Evolutionary conservation across 2,329 filamentous ascomycete genomes (phyloP).

Genomic region (Aspergillus intermedius): DNA sequence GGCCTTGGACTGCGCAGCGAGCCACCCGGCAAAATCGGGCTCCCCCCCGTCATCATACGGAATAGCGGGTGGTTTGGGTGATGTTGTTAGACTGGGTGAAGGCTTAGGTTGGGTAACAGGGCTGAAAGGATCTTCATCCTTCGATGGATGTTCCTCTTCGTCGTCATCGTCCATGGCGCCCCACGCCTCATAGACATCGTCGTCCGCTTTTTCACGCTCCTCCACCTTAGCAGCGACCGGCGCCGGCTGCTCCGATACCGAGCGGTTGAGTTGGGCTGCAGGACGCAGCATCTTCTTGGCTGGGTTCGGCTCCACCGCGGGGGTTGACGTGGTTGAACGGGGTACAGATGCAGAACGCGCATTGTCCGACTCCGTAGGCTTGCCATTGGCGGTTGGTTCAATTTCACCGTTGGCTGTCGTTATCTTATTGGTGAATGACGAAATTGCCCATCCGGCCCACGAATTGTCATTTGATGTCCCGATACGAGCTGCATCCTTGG

Average conservation of each 20-base stretch:
- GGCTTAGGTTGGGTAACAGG: conserved; percentile 25
- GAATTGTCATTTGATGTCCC: conserved; percentile 65
- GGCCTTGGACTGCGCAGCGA: conserved; percentile 74
- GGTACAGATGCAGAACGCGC: conserved; percentile 46
- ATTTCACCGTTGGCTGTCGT: conserved; percentile 82
- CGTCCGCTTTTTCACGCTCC: conserved; percentile 48
- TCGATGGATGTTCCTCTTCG: conserved; percentile 39
- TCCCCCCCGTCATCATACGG: conserved; percentile 78
- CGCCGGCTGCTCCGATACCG: conserved; percentile 36
- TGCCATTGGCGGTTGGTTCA: conserved; percentile 50
- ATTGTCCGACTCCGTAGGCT: conserved; percentile 37
- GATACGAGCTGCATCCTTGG: conserved; percentile 60
- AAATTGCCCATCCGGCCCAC: conserved; percentile 98
- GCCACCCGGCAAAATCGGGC: conserved; percentile 92
- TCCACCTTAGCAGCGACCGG: conserved; percentile 39
- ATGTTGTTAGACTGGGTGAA: conserved; percentile 20
- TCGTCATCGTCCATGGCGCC: conserved; percentile 56
- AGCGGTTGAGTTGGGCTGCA: conserved; percentile 26
- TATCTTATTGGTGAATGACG: conserved; percentile 94
- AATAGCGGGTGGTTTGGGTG: conserved; percentile 32
- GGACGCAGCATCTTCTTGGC: conserved; percentile 19
- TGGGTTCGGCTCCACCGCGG: conserved; percentile 17
- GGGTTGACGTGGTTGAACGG: conserved; percentile 29
- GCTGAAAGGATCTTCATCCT: conserved; percentile 36
- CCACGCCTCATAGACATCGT: conserved; percentile 68